phyloP scores from a whole-genome alignment of 129 eudicot genomes.

The Helianthus annuus region HanXRQr2.0-SUNRISE NC_035445.2:86629505-86630004 shows the following conservation, averaged over 20 bases:
- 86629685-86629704: conserved; percentile 47
- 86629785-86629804: background rate
- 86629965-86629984: conserved; percentile 63
- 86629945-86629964: conserved; percentile 50
- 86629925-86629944: conserved; percentile 51
- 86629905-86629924: conserved; percentile 48
- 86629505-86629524: background rate
- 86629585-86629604: background rate
- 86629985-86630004: conserved; percentile 45
- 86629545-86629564: background rate
- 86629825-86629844: background rate
- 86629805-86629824: background rate
- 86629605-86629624: background rate
- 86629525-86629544: conserved; percentile 9
- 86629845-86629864: conserved; percentile 55
- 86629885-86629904: conserved; percentile 24
- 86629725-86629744: conserved; percentile 38
- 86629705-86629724: conserved; percentile 27
- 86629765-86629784: conserved; percentile 6
- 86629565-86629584: conserved; percentile 7
- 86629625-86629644: conserved; percentile 15
- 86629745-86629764: conserved; percentile 43
- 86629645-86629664: conserved; percentile 28
- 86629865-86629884: conserved; percentile 28
- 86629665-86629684: conserved; percentile 35